These are phyloP conservation scores for Fraxinus sp. DNA, from an alignment of 305 asterid species.

Conservation along the genomic window DNA sequence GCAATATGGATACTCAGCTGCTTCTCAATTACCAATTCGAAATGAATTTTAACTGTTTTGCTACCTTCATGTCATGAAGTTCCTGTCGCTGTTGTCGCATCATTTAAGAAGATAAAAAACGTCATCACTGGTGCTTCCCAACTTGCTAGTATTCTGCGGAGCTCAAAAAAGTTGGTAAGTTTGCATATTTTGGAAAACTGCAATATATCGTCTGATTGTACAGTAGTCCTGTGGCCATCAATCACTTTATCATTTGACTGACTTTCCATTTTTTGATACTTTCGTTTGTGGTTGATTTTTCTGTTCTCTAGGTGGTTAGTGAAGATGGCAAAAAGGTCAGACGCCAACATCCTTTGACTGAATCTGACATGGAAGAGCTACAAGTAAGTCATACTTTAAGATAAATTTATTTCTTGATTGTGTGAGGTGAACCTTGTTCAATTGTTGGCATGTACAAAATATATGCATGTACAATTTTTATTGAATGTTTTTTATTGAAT, in stretches of 20 bases:
- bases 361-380: constrained; percentile 76
- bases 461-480: constrained; percentile 2
- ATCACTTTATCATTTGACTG: neutral
- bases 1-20: neutral
- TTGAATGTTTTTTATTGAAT: constrained; percentile 7
- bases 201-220: neutral
- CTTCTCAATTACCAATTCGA: neutral
- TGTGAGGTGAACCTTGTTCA: neutral
- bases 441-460: neutral
- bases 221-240: neutral
- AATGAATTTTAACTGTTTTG: constrained; percentile 15
- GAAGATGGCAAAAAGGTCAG: constrained; percentile 84
- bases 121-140: constrained; percentile 52
- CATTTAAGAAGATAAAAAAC: constrained; percentile 82
- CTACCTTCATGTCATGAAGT: constrained; percentile 41
- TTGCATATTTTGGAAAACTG: neutral
- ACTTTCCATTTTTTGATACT: constrained; percentile 13
- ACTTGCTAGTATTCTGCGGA: constrained; percentile 65
- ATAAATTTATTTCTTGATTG: constrained; percentile 6
- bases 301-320: constrained; percentile 62
- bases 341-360: constrained; percentile 66
- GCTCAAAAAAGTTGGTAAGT: constrained; percentile 71
- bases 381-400: constrained; percentile 47
- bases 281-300: constrained; percentile 23
- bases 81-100: constrained; percentile 78